Evolutionary conservation across 495 filamentous ascomycete species (phyloP), one percentile per base, ranked within the genome.

Genomic region (Podospora didyma): DNA sequence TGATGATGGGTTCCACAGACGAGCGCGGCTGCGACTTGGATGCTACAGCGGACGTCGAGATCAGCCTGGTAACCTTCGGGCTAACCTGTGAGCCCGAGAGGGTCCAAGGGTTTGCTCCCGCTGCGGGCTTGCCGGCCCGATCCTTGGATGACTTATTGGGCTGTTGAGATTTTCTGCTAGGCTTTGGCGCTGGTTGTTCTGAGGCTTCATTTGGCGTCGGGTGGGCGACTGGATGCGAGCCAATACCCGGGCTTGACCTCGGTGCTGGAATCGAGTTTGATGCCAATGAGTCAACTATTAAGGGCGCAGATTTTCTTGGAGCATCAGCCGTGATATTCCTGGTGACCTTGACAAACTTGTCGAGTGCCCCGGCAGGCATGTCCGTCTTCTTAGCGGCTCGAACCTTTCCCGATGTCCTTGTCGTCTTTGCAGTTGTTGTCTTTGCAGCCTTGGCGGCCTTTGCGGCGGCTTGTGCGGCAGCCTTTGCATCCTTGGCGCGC

Each of bases 71-170:
- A 52, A 58, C 52, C 54, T 62, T 74, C 44, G 67, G 59, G 60
- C 58, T 73, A 57, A 20, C 54, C 53, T 71, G 70, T 68, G 70
- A 75, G 67, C 69, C 59, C 19, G 75, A 67, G 34, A 76, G 61
- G 17, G 70, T 74, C 77, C 77, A 79, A 10, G 76, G 72, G 50
- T 75, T 76, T 47, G 65, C 54, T 6, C 23, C 64, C 1, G 65
- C 45, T 34, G 67, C 46, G 26, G 62, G 60, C 53, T 64, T 62
- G 42, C 56, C 51, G 44, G 58, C 47, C 45, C 57, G 46, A 7
- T 62, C 3, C 26, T 44, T 64, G 39, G 67, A 41, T 20, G 62
- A 61, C 39, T 69, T 64, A 56, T 61, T 73, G 48, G 62, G 44
- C 26, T 59, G 68, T 60, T 68, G 75, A 61, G 62, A 70, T 66